Base-by-base conservation (phyloP, 177 flowering plant genomes). In the Vitis hybrid region DNA sequence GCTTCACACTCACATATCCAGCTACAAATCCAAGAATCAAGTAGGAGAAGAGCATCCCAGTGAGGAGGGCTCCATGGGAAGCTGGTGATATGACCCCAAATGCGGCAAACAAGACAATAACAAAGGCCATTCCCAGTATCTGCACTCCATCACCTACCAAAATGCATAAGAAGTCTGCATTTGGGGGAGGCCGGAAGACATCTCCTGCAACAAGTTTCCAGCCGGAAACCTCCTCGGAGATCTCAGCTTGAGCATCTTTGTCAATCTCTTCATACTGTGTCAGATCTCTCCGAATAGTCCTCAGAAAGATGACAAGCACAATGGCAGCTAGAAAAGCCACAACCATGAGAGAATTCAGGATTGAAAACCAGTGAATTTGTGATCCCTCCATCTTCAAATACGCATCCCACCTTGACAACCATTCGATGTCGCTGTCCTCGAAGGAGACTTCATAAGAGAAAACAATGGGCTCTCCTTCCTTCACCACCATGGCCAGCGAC, bases 81-180 rank as follows among this genome's bases (percentile, higher is more conserved):
- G 76, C 79, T 6, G 77, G 80, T 10, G 80, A 77, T 74, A 77
- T 74, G 71, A 77, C 70, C 10, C 80, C 80, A 24, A 73, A 33
- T 38, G 79, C 72, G 3, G 79, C 78, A 67, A 76, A 63, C 70
- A 76, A 56, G 38, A 76, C 72, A 33, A 66, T 67, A 13, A 65
- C 71, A 22, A 76, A 67, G 1, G 69, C 75, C 78, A 76, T 76
- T 15, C 75, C 79, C 13, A 69, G 28, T 15, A 76, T 76, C 59
- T 70, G 79, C 2, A 71, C 73, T 4, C 79, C 79, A 68, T 76
- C 70, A 3, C 68, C 79, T 9, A 73, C 67, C 65, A 73, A 62
- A 14, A 70, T 61, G 22, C 78, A 75, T 31, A 75, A 62, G 14
- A 75, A 59, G 7, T 65, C 60, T 8, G 69, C 3, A 22, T 55